A percentile compares a stretch with the other conserved stretches of the same genome.
Conservation (phyloP, 2,329 filamentous ascomycete genomes). For the Epichloe bromicola region DNA sequence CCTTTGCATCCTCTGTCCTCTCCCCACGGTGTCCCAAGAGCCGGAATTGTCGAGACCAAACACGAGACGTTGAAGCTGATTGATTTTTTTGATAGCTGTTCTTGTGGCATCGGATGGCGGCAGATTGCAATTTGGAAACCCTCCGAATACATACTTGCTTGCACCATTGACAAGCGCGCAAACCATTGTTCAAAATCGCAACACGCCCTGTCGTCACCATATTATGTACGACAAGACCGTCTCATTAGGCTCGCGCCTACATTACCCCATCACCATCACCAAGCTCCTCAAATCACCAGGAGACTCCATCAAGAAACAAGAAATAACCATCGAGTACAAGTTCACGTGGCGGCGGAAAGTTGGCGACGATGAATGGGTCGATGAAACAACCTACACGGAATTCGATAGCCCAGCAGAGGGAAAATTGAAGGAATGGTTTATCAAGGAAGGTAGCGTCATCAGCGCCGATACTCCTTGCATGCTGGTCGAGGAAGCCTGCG, state of each 20-base stretch:
- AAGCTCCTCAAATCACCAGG: constrained; percentile 66
- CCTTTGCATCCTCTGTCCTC: too few species aligned
- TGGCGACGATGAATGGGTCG: constrained; percentile 47
- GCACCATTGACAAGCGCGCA: background rate
- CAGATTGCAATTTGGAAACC: background rate
- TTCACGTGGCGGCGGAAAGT: constrained; percentile 71
- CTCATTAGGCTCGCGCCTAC: constrained; percentile 49
- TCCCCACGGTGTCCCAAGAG: background rate
- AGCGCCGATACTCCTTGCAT: constrained; percentile 45
- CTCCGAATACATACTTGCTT: background rate
- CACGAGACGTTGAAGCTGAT: background rate
- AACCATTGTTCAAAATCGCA: background rate
- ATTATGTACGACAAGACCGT: constrained; percentile 30
- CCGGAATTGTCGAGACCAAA: background rate
- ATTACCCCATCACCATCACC: constrained; percentile 88
- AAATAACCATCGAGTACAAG: constrained; percentile 73
- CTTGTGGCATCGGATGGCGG: background rate
- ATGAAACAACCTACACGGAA: constrained; percentile 57
- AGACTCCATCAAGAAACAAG: constrained; percentile 62
- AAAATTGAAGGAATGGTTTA: constrained; percentile 61
- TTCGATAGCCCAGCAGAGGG: constrained; percentile 82
- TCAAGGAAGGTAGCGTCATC: constrained; percentile 54
- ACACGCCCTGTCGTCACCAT: background rate
- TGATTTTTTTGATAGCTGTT: background rate
- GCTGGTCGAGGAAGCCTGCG: constrained; percentile 80